These are phyloP conservation scores for Penicillium freii DNA, from an alignment of 2,329 filamentous ascomycete genomes.

Conservation along the genomic window DNA sequence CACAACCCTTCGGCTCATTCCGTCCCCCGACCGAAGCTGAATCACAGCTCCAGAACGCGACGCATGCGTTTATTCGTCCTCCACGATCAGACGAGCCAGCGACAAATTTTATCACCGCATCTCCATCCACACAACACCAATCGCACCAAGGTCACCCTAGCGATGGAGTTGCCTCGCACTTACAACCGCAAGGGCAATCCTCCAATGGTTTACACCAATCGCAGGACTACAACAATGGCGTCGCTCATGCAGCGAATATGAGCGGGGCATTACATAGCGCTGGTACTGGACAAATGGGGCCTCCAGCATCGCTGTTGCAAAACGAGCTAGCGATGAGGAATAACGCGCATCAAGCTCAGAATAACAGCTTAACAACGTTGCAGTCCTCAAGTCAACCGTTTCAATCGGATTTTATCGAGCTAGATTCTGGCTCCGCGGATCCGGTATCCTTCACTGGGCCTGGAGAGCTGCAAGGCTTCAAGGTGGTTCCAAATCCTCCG, in stretches of 20 bases:
- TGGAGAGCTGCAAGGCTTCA: conserved; percentile 38
- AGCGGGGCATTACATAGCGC: neutral
- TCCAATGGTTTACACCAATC: neutral
- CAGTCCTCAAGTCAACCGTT: conserved; percentile 20
- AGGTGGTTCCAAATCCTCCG: conserved; percentile 64
- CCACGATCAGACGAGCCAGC: conserved; percentile 19
- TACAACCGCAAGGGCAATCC: conserved; percentile 1
- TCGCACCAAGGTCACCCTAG: neutral
- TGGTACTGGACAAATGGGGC: neutral
- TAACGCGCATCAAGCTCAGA: conserved; percentile 12
- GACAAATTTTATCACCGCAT: conserved; percentile 13
- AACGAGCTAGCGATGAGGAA: conserved; percentile 11
- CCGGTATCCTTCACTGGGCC: conserved; percentile 26
- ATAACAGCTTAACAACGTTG: conserved; percentile 22
- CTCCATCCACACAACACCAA: conserved; percentile 3
- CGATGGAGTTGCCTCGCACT: conserved; percentile 3
- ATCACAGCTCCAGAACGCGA: conserved; percentile 19
- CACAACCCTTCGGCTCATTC: conserved; percentile 31
- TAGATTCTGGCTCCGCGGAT: conserved; percentile 11
- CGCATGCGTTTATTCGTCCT: conserved; percentile 13
- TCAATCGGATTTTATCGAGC: conserved; percentile 17
- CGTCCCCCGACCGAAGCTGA: conserved; percentile 26
- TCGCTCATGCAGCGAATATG: neutral
- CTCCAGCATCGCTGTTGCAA: conserved; percentile 1
- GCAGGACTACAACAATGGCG: conserved; percentile 1